phyloP scores from a whole-genome alignment of 495 filamentous ascomycete species.

The Aspergillus kassunensis region DNA sequence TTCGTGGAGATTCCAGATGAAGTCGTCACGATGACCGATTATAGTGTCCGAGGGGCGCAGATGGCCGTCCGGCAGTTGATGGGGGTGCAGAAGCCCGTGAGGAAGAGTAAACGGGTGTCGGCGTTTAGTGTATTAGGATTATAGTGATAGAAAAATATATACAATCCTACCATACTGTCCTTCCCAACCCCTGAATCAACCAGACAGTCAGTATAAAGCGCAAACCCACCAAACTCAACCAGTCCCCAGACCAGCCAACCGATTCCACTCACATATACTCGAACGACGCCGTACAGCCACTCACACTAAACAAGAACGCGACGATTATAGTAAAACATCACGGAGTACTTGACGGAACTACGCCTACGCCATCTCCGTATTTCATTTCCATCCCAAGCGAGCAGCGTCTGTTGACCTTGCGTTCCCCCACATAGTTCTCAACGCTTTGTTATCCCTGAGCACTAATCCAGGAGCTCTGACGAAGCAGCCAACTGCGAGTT shows the following conservation, averaged over 20 bases:
- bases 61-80: conserved; percentile 34
- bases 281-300: conserved; percentile 1
- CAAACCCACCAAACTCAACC: conserved; percentile 3
- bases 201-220: neutral
- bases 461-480: no score
- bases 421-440: no score
- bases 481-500: no score
- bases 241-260: conserved; percentile 8
- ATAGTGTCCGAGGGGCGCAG: conserved; percentile 40
- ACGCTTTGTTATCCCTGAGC: no score
- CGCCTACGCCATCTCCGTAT: no score
- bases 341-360: no score
- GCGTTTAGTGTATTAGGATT: conserved; percentile 13
- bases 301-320: conserved; percentile 1
- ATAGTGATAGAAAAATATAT: neutral
- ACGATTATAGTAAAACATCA: conserved; percentile 11
- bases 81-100: conserved; percentile 12
- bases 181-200: no score
- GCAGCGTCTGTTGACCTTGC: no score
- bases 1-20: conserved; percentile 43
- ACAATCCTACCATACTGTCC: no score
- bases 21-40: conserved; percentile 38
- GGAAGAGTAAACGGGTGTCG: conserved; percentile 12
- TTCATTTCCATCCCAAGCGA: no score
- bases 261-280: conserved; percentile 19